These are phyloP conservation scores for Discostella stelligera DNA, from an alignment of 352 stramenopile species.

Conservation along the genomic window DNA sequence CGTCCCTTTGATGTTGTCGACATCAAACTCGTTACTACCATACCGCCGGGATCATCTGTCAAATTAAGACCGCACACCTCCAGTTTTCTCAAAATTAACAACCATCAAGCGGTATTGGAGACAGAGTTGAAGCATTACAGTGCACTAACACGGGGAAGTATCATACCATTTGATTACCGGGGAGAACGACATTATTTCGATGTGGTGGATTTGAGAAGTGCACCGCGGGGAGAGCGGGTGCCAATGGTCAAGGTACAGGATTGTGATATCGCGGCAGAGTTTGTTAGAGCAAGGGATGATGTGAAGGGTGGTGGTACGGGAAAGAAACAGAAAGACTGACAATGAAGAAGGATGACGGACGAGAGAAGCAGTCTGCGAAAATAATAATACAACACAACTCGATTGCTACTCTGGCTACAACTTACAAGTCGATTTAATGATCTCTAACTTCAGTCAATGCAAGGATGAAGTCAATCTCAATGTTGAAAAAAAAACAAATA, in stretches of 20 bases:
- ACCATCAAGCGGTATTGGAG: slow-evolving; percentile 80
- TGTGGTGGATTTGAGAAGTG: slow-evolving; percentile 74
- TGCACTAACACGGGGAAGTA: slow-evolving; percentile 67
- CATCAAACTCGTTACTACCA: slow-evolving; percentile 57
- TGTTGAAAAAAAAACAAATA: background rate
- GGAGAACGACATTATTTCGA: slow-evolving; percentile 79
- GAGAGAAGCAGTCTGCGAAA: background rate
- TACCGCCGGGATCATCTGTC: slow-evolving; percentile 60
- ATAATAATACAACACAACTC: background rate
- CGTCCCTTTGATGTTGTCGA: slow-evolving; percentile 71
- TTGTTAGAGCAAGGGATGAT: slow-evolving; percentile 71
- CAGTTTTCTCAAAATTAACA: slow-evolving; percentile 68
- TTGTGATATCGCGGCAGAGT: slow-evolving; percentile 79
- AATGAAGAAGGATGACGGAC: background rate
- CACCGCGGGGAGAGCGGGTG: slow-evolving; percentile 66
- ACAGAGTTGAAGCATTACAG: slow-evolving; percentile 82
- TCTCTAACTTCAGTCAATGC: background rate
- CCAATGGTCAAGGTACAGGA: slow-evolving; percentile 74
- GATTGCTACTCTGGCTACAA: background rate
- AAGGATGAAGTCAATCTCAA: background rate
- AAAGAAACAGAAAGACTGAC: slow-evolving; percentile 1
- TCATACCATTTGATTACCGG: slow-evolving; percentile 81
- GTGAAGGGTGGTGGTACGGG: slow-evolving; percentile 43
- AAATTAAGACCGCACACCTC: slow-evolving; percentile 71
- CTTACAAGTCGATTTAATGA: background rate